Percentiles rank a stretch among this genome's conserved stretches.
phyloP scores from a whole-genome alignment of 148 eudicot species.

The Linanthus parryae region DNA sequence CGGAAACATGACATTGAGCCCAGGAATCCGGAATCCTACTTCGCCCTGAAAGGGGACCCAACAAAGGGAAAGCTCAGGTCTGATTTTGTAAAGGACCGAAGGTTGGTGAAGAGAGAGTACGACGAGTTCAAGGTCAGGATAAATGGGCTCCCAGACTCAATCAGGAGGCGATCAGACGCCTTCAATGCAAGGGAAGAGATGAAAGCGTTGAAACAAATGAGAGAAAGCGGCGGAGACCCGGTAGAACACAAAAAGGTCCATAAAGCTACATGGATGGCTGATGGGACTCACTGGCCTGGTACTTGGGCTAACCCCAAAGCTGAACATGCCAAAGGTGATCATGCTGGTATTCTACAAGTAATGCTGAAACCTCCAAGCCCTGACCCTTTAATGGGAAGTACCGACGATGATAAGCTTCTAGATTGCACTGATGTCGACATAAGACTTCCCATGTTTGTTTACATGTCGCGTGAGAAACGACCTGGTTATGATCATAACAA shows the following conservation, averaged over 20 bases:
- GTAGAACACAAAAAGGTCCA: constrained; percentile 54
- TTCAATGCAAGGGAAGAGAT: constrained; percentile 94
- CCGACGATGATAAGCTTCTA: constrained; percentile 41
- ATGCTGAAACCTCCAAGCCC: constrained; percentile 82
- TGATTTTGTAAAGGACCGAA: constrained; percentile 86
- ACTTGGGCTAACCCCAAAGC: constrained; percentile 48
- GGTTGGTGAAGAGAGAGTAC: constrained; percentile 80
- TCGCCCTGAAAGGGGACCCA: constrained; percentile 66
- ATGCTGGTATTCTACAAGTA: constrained; percentile 86
- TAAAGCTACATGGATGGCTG: constrained; percentile 94
- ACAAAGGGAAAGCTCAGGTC: constrained; percentile 64
- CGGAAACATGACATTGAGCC: constrained; percentile 85
- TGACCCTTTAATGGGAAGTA: constrained; percentile 50
- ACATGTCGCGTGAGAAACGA: constrained; percentile 31
- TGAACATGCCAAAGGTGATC: constrained; percentile 85
- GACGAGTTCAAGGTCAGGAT: constrained; percentile 91
- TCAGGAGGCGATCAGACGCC: constrained; percentile 82
- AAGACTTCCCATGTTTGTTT: constrained; percentile 87
- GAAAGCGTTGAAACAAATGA: constrained; percentile 68
- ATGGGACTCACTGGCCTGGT: constrained; percentile 93
- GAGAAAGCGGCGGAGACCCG: constrained; percentile 55
- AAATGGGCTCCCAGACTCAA: constrained; percentile 74
- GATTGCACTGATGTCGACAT: constrained; percentile 74
- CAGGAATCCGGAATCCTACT: constrained; percentile 78
- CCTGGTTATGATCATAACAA: constrained; percentile 22